phyloP scores from a whole-genome alignment of 1,139 yeast species.

The Protomyces lactucae-debilis region DNA sequence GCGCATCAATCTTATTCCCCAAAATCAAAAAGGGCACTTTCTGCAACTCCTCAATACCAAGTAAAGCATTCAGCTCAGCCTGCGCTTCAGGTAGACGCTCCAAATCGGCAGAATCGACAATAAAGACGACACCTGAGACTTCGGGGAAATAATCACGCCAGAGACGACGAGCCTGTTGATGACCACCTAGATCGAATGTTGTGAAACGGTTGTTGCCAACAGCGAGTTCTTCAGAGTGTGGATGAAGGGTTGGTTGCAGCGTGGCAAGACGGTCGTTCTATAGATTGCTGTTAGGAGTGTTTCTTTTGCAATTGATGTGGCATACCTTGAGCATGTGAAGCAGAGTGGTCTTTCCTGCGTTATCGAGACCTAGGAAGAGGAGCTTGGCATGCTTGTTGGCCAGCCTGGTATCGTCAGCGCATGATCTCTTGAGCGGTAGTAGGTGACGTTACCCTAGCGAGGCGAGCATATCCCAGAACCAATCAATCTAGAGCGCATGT shows the following conservation, averaged over 20 bases:
- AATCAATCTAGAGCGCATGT: neutral
- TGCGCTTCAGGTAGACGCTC: constrained; percentile 92
- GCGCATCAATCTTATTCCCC: constrained; percentile 95
- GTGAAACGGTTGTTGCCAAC: constrained; percentile 96
- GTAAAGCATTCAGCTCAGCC: constrained; percentile 87
- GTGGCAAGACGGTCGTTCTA: constrained; percentile 94
- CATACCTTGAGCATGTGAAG: constrained; percentile 78
- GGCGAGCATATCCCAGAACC: constrained; percentile 26
- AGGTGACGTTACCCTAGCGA: constrained; percentile 19
- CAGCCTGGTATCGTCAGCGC: constrained; percentile 44
- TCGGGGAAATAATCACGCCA: constrained; percentile 99
- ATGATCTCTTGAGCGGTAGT: constrained; percentile 37
- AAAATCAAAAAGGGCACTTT: constrained; percentile 86
- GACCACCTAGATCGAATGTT: constrained; percentile 97
- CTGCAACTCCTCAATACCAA: constrained; percentile 83
- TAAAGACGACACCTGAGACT: constrained; percentile 92
- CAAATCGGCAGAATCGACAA: constrained; percentile 96
- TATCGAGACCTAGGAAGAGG: constrained; percentile 90
- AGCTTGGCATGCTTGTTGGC: constrained; percentile 98
- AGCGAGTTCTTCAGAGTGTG: constrained; percentile 93
- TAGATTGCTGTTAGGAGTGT: neutral
- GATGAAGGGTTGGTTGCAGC: constrained; percentile 95
- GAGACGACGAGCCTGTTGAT: constrained; percentile 95
- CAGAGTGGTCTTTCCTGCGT: constrained; percentile 96
- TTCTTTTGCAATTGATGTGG: neutral